These are phyloP conservation scores for Eimeria tenella DNA, from an alignment of 169 alveolate species.

Conservation along the genomic window DNA sequence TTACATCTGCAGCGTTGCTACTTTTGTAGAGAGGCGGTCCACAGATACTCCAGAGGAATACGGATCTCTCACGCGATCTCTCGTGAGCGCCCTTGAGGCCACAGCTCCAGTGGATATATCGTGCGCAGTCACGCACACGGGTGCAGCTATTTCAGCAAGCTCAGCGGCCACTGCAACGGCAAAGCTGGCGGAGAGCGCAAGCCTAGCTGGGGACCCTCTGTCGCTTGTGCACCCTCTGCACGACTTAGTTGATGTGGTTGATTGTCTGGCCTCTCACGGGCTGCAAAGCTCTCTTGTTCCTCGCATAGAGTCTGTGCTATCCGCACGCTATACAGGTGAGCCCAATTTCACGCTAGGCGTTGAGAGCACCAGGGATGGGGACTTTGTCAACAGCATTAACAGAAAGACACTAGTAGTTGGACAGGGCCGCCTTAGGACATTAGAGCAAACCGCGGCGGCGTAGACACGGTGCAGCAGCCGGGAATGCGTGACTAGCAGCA, in stretches of 20 bases:
- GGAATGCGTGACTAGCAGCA: too few relatives aligned
- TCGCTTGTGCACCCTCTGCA: constrained; percentile 44
- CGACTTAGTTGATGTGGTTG: constrained; percentile 32
- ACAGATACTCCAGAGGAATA: constrained; percentile 34
- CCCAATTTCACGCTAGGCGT: too few relatives aligned
- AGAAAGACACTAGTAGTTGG: too few relatives aligned
- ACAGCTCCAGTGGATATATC: not conserved
- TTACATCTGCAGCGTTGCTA: constrained; percentile 6
- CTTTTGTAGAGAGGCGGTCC: constrained; percentile 17
- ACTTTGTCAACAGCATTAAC: too few relatives aligned
- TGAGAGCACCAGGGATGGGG: too few relatives aligned
- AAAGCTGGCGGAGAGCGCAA: not conserved
- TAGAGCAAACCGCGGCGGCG: too few relatives aligned
- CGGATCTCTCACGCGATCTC: not conserved
- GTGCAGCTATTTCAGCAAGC: not conserved
- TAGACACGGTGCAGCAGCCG: too few relatives aligned
- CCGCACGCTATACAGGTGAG: constrained; percentile 25
- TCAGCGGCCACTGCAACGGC: too few relatives aligned
- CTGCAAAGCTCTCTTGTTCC: constrained; percentile 15
- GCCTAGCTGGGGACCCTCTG: constrained; percentile 24
- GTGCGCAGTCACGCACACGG: not conserved
- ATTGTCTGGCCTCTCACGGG: constrained; percentile 27
- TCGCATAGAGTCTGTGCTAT: not conserved
- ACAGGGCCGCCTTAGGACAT: too few relatives aligned
- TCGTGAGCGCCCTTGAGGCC: constrained; percentile 15